These are phyloP conservation scores for Crithidia mellificae DNA, from an alignment of 208 protist species.

Conservation along the genomic window DNA sequence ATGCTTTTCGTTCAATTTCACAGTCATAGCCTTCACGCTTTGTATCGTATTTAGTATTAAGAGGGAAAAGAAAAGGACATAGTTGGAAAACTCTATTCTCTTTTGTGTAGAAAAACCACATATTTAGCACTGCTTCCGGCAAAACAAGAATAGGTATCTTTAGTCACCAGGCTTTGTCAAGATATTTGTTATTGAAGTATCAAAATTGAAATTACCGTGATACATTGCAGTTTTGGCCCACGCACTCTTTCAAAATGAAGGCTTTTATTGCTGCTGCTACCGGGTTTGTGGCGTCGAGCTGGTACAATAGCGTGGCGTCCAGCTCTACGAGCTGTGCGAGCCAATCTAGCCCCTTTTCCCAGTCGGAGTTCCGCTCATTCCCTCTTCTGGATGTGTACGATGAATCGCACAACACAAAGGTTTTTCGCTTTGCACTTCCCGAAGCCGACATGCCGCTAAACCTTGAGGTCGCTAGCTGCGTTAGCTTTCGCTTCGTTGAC, in stretches of 20 bases:
- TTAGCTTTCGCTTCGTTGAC: constrained; percentile 70
- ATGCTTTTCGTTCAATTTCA: no score
- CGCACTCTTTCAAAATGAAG: constrained; percentile 68
- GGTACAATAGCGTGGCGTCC: constrained; percentile 37
- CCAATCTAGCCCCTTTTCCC: constrained; percentile 68
- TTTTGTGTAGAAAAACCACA: no score
- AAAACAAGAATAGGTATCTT: no score
- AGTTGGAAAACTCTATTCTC: no score
- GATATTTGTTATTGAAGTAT: no score
- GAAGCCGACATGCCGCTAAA: constrained; percentile 83
- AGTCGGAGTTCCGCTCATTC: constrained; percentile 78
- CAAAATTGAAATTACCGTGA: no score
- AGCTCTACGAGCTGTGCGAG: constrained; percentile 41
- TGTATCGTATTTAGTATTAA: no score
- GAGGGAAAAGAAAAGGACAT: no score
- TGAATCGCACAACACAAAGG: constrained; percentile 87
- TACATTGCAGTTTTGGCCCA: not conserved
- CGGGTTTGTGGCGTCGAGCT: constrained; percentile 64
- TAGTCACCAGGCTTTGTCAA: no score
- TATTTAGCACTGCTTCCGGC: no score
- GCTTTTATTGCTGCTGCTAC: constrained; percentile 53
- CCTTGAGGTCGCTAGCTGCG: constrained; percentile 76
- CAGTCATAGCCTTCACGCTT: no score
- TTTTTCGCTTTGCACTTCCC: constrained; percentile 87
- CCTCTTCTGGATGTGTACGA: constrained; percentile 80